A percentile compares a stretch with the other conserved stretches of the same genome.
Conservation (phyloP, 192 early-diverging fungal species). For the Backusella sp. region DNA sequence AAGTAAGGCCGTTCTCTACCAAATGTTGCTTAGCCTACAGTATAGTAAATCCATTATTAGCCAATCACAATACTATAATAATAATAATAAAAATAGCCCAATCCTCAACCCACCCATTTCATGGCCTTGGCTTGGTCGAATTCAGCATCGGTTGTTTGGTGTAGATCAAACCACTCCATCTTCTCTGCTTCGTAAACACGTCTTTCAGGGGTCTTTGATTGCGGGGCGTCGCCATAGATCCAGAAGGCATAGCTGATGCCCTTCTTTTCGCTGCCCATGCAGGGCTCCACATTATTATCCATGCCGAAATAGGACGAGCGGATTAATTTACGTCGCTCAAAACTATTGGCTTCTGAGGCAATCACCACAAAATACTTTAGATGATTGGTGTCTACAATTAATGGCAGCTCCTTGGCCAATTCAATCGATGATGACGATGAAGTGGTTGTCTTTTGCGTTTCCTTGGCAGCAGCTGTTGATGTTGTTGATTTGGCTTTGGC, state of each 20-base stretch:
- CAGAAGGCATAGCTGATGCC: slow-evolving; percentile 47
- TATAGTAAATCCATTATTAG: neutral
- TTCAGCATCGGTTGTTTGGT: slow-evolving; percentile 14
- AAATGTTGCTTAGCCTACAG: slow-evolving; percentile 19
- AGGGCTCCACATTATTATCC: slow-evolving; percentile 49
- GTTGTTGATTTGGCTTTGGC: neutral
- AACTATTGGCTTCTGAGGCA: slow-evolving; percentile 38
- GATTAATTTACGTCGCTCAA: slow-evolving; percentile 44
- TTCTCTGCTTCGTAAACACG: slow-evolving; percentile 45
- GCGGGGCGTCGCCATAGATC: slow-evolving; percentile 35
- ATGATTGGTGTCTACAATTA: slow-evolving; percentile 27
- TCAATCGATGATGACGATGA: neutral
- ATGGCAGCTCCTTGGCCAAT: slow-evolving; percentile 7
- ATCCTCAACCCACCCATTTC: slow-evolving; percentile 21
- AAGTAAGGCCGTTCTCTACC: slow-evolving; percentile 27
- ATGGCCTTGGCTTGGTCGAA: slow-evolving; percentile 24
- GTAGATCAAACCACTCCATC: slow-evolving; percentile 53
- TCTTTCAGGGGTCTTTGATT: slow-evolving; percentile 27
- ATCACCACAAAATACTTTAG: slow-evolving; percentile 51
- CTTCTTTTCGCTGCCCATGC: slow-evolving; percentile 38
- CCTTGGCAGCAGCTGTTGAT: neutral
- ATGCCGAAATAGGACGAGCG: slow-evolving; percentile 56
- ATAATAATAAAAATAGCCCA: neutral
- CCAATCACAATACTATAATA: no score
- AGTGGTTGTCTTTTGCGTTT: neutral